Evolutionary conservation across 768 basidiomycete genomes (phyloP), one percentile per base, ranked within the genome.

Genomic region (Auriculariales sp.): DNA sequence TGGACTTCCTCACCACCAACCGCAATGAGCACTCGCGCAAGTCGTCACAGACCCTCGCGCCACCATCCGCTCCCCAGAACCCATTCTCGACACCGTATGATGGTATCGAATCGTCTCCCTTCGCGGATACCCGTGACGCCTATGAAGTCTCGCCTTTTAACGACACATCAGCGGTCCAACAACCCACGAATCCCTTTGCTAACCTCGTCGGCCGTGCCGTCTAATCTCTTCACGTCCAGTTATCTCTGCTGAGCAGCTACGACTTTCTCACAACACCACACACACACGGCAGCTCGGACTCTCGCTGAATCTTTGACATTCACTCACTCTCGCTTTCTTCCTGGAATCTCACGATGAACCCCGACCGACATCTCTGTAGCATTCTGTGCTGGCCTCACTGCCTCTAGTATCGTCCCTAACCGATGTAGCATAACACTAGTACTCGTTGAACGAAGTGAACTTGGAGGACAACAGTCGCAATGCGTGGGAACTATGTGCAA

Each of bases 11-110:
- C 47, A 2, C 22, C 35, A 19, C 46, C 28, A 12, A 15, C 28
- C 17, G 7, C 72, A 48, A 59, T 67, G 24, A 67, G 22, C 62
- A 71, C 56, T 66, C 68, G 17, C 66, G 68, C 52, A 61, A 68
- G 54, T 65, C 71, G 46, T 69, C 71, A 39, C 59, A 61, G 48
- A 59, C 67, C 48, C 55, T 60, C 50, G 61, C 22, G 22, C 39
- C 39, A 4, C 22, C 22, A 0, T 15, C 10, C 39, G 22, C n/a
- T 3, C 10, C 35, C 35, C n/a, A 15, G n/a, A 44, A 76, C 58
- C 84, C 84, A 48, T 87, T 87, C 58, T 72, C 75, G 51, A 85
- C 83, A 47, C 84, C 85, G 6, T 87, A 87, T 62, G 85, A 87
- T 61, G 83, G 85, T 10, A 19, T 25, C 10, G 22, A 7, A 4